Evolutionary conservation across 345 rosid genomes (phyloP).

Genomic region (Abelmoschus esculentus): DNA sequence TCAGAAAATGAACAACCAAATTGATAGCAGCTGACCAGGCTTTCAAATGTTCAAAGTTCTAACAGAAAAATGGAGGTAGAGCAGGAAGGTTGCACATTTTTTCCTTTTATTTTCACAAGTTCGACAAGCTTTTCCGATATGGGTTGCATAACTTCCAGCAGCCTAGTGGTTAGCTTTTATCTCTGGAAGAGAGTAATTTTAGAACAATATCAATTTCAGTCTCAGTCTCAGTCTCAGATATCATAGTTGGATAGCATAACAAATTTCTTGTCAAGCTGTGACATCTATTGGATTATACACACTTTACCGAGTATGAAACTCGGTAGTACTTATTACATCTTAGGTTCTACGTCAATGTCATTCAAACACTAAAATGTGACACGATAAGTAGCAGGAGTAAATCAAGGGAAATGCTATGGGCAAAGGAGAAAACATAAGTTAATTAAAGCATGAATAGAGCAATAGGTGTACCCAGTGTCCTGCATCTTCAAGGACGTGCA

Average conservation of each 20-base stretch:
- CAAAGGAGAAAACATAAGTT: conserved; percentile 2
- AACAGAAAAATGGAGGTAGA: background rate
- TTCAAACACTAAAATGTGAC: background rate
- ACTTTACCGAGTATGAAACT: background rate
- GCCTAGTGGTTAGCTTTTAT: background rate
- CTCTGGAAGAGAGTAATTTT: background rate
- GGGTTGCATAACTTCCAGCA: background rate
- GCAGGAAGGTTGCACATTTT: background rate
- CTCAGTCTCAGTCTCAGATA: background rate
- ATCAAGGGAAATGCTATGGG: background rate
- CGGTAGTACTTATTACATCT: background rate
- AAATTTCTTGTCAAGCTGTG: background rate
- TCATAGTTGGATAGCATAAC: background rate
- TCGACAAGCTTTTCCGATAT: background rate
- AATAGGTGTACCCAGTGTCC: conserved; percentile 77
- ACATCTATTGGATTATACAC: background rate
- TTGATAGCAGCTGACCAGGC: background rate
- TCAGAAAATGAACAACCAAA: background rate
- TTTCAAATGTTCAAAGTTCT: background rate
- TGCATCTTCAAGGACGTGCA: conserved; percentile 97
- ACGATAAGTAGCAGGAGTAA: background rate
- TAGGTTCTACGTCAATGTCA: background rate
- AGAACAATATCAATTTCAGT: background rate
- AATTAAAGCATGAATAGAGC: conserved; percentile 3
- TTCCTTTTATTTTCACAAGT: background rate